A percentile compares a stretch with the other conserved stretches of the same genome.
phyloP scores from a whole-genome alignment of 208 protist species.

The Leishmania amazonensis region DNA sequence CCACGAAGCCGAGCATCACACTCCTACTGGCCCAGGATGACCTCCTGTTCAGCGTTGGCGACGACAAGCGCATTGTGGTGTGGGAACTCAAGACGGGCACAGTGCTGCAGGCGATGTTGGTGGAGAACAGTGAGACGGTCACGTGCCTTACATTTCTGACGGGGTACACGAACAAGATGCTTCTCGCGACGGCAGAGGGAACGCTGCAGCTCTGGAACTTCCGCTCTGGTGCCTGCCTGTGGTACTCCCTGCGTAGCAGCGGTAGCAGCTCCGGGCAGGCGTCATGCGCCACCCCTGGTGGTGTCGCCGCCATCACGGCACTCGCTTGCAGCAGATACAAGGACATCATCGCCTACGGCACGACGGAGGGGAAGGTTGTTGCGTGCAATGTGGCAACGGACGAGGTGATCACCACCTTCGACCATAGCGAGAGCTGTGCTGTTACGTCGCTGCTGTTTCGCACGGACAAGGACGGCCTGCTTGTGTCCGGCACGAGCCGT shows the following conservation, averaged over 20 bases:
- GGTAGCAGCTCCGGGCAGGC: not conserved
- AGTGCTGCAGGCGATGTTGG: slow-evolving; percentile 62
- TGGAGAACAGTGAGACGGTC: slow-evolving; percentile 66
- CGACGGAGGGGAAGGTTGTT: slow-evolving; percentile 65
- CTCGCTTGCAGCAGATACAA: slow-evolving; percentile 75
- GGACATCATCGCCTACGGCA: slow-evolving; percentile 88
- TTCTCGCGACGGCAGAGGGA: slow-evolving; percentile 79
- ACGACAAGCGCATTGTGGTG: slow-evolving; percentile 76
- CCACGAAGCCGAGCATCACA: slow-evolving; percentile 53
- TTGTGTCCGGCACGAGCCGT: slow-evolving; percentile 72
- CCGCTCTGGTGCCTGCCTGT: slow-evolving; percentile 73
- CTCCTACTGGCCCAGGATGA: slow-evolving; percentile 79
- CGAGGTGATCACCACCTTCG: slow-evolving; percentile 77
- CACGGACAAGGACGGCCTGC: slow-evolving; percentile 68
- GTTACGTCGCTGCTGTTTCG: slow-evolving; percentile 88
- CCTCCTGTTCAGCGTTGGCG: slow-evolving; percentile 75
- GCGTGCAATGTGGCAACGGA: slow-evolving; percentile 64
- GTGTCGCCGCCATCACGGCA: slow-evolving; percentile 42
- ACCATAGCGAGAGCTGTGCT: slow-evolving; percentile 53
- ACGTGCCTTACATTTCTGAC: slow-evolving; percentile 47
- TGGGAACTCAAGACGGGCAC: slow-evolving; percentile 67
- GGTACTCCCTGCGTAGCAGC: slow-evolving; percentile 39
- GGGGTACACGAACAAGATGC: slow-evolving; percentile 88
- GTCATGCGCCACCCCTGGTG: not conserved
- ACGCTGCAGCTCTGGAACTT: slow-evolving; percentile 90